phyloP scores from a whole-genome alignment of 2,329 filamentous ascomycete genomes.

The Aspergillus thermomutatus region DNA sequence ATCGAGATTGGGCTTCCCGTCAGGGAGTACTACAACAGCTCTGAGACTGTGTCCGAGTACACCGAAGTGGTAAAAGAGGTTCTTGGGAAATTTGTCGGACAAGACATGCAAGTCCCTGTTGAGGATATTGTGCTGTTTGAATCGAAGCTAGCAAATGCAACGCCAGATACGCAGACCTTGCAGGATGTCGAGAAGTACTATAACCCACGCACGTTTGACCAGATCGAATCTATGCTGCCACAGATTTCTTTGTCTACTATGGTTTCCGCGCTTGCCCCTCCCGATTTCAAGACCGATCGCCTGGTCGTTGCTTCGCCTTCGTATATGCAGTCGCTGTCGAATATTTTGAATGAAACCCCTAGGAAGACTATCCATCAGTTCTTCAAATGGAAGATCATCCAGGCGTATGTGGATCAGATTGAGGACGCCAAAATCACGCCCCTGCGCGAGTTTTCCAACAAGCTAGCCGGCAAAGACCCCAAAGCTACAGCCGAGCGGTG shows the following conservation, averaged over 20 bases:
- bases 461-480: constrained; percentile 60
- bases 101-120: constrained; percentile 23
- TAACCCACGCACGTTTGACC: constrained; percentile 58
- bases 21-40: constrained; percentile 59
- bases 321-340: constrained; percentile 58
- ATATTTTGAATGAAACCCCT: constrained; percentile 53
- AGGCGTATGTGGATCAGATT: constrained; percentile 51
- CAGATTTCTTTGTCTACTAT: constrained; percentile 54
- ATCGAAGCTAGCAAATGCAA: constrained; percentile 57
- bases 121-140: constrained; percentile 56
- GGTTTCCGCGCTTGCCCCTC: constrained; percentile 52
- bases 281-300: constrained; percentile 48
- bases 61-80: constrained; percentile 42
- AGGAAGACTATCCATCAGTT: constrained; percentile 59
- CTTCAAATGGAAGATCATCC: constrained; percentile 62
- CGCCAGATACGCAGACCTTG: constrained; percentile 56
- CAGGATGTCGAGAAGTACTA: constrained; percentile 66
- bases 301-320: constrained; percentile 59
- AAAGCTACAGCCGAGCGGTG: constrained; percentile 63
- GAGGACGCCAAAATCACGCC: constrained; percentile 60
- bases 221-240: constrained; percentile 55
- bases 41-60: constrained; percentile 52
- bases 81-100: constrained; percentile 37
- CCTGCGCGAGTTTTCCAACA: constrained; percentile 58
- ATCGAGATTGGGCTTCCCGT: constrained; percentile 57